These are phyloP conservation scores for Priceomyces haplophilus DNA, from an alignment of 805 yeast species.

Conservation along the genomic window DNA sequence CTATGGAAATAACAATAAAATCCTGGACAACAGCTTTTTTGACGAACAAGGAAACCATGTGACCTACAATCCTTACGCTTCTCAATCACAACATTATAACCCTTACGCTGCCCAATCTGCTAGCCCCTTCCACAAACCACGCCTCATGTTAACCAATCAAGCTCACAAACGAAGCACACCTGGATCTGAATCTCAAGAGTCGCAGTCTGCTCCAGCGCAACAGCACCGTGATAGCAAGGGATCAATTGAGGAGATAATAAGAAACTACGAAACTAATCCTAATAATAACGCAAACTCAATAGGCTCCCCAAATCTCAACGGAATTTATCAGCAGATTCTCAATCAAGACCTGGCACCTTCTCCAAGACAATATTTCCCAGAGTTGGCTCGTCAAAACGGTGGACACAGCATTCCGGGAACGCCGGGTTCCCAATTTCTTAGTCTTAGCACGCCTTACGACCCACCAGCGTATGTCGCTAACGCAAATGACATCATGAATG, in stretches of 20 bases:
- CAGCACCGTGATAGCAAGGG: constrained; percentile 11
- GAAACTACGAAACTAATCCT: constrained; percentile 23
- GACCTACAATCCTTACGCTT: constrained; percentile 9
- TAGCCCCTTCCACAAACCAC: constrained; percentile 28
- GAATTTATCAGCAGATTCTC: constrained; percentile 30
- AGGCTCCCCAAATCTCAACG: constrained; percentile 18
- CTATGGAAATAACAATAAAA: constrained; percentile 59
- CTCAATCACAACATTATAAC: constrained; percentile 5
- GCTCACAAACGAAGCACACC: constrained; percentile 22
- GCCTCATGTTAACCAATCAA: constrained; percentile 41
- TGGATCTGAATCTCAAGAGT: constrained; percentile 4
- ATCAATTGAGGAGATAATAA: constrained; percentile 28
- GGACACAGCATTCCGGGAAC: constrained; percentile 2
- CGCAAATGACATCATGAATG: constrained; percentile 23
- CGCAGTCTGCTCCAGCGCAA: neutral
- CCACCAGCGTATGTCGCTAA: constrained; percentile 6
- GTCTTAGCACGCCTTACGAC: constrained; percentile 1
- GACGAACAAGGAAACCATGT: constrained; percentile 18
- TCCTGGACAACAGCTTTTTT: constrained; percentile 31
- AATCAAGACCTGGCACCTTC: constrained; percentile 25
- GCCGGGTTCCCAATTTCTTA: constrained; percentile 5
- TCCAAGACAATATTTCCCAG: constrained; percentile 35
- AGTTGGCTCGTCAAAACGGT: constrained; percentile 18
- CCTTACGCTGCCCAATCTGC: constrained; percentile 8
- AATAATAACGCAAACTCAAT: constrained; percentile 7